Base-by-base conservation (phyloP, 305 asterid species). In the Solanum hybrid region DNA sequence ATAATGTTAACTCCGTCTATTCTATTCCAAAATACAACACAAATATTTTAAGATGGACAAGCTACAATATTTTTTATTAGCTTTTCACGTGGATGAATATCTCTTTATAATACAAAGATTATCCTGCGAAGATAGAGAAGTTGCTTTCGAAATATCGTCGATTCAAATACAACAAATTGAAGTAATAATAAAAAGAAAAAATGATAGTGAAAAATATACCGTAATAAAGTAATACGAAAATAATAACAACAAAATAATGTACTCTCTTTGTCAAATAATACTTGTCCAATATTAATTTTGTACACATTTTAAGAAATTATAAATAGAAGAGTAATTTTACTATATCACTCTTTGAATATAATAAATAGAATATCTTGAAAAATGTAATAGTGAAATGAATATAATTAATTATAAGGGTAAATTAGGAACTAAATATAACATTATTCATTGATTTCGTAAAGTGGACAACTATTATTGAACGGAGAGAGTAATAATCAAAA, bases 201-300 rank as follows among this genome's bases (percentile, higher is more conserved):
- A 20, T 18, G 11, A 18, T 18, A 18, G 69, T 57, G 69, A 57
- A 57, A 57, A 57, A 40, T 39, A 39, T 39, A 39, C 0, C 4
- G 26, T 20, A 57, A 1, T 20, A 57, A 20, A 7, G 71, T 57
- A 57, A 57, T 57, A 57, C 26, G 0, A 57, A 57, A 57, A 57
- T 7, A 20, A 57, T 7, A 57, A 22, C 69, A 57, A 57, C 11
- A 57, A 57, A 57, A 57, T 57, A 57, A 3, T 57, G 69, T 57
- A 57, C 0, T 20, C 5, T 0, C 1, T 20, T 0, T 0, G 0
- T 57, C 1, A 0, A 57, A 57, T 18, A 57, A 57, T 57, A 57
- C 2, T 57, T 18, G 4, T 57, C 4, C 2, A 57, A 0, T 20
- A 57, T 18, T 57, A 0, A 18, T 57, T 57, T 6, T 57, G 1